Conservation (phyloP, 2,329 filamentous ascomycete species). For the Drechslerella coelobrocha region DNA sequence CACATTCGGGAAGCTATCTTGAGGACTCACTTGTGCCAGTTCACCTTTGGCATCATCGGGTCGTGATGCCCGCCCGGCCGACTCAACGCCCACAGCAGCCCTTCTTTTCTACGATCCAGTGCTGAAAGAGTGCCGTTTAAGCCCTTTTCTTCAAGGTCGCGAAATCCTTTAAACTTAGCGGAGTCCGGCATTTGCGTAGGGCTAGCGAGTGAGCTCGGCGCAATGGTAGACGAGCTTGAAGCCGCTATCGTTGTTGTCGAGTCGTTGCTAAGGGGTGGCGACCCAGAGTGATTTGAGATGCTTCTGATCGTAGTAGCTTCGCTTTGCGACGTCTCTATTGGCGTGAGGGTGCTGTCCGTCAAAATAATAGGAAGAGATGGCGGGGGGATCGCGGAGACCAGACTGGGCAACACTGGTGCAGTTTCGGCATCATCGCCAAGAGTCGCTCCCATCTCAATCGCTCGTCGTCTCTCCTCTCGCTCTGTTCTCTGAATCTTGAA, state of each 20-base stretch:
- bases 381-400: constrained; percentile 38
- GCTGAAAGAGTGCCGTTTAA: constrained; percentile 65
- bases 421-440: constrained; percentile 74
- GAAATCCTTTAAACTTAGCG: constrained; percentile 83
- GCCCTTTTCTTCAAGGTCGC: constrained; percentile 87
- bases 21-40: constrained; percentile 89
- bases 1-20: not conserved
- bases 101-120: constrained; percentile 83
- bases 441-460: constrained; percentile 85
- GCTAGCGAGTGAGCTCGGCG: constrained; percentile 58
- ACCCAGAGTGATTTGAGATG: constrained; percentile 48
- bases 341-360: constrained; percentile 22
- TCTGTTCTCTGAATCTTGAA: constrained; percentile 96
- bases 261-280: constrained; percentile 42
- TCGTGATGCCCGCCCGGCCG: constrained; percentile 93
- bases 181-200: constrained; percentile 55
- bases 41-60: constrained; percentile 95
- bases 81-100: constrained; percentile 91
- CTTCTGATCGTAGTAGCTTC: constrained; percentile 63
- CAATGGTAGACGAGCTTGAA: constrained; percentile 46
- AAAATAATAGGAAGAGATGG: constrained; percentile 52
- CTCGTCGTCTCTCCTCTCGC: constrained; percentile 88
- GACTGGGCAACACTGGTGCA: constrained; percentile 53
- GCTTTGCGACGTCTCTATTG: constrained; percentile 61
- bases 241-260: constrained; percentile 51